Evolutionary conservation across 2,329 filamentous ascomycete genomes (phyloP).

Genomic region (Hymenoscyphus fructigenus): DNA sequence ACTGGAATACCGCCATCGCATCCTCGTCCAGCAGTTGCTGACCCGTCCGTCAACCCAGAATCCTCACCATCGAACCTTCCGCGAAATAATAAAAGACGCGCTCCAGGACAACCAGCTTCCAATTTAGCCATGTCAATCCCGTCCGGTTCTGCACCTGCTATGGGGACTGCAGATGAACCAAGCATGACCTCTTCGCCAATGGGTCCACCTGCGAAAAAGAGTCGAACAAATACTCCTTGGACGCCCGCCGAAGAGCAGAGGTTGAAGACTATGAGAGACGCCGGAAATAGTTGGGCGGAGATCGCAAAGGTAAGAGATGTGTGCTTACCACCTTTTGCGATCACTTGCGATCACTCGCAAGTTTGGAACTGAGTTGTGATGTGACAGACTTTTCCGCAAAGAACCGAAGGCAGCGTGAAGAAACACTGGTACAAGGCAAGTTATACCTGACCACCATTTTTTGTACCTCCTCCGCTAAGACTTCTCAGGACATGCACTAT

Average conservation of each 20-base stretch:
- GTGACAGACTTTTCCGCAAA: conserved; percentile 77
- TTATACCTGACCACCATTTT: neutral
- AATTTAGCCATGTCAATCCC: conserved; percentile 28
- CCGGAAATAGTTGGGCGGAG: conserved; percentile 92
- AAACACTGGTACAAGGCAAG: conserved; percentile 98
- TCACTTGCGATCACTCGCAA: conserved; percentile 14
- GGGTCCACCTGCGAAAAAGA: conserved; percentile 73
- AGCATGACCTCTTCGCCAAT: conserved; percentile 39
- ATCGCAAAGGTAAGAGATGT: conserved; percentile 78
- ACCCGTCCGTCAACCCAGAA: conserved; percentile 28
- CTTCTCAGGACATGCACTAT: conserved; percentile 89
- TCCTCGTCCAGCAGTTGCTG: conserved; percentile 22
- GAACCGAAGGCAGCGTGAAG: conserved; percentile 97
- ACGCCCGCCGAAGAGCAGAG: conserved; percentile 90
- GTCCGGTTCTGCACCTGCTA: conserved; percentile 18
- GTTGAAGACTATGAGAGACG: conserved; percentile 91
- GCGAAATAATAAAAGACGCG: conserved; percentile 34
- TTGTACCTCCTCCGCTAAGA: conserved; percentile 17
- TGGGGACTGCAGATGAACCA: conserved; percentile 23
- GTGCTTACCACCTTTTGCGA: neutral
- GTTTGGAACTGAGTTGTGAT: conserved; percentile 27
- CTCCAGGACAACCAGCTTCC: conserved; percentile 19
- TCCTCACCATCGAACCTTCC: conserved; percentile 22
- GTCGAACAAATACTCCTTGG: conserved; percentile 98
- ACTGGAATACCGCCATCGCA: conserved; percentile 28